These are phyloP conservation scores for Neurospora africana DNA, from an alignment of 495 filamentous ascomycete genomes.

Conservation along the genomic window DNA sequence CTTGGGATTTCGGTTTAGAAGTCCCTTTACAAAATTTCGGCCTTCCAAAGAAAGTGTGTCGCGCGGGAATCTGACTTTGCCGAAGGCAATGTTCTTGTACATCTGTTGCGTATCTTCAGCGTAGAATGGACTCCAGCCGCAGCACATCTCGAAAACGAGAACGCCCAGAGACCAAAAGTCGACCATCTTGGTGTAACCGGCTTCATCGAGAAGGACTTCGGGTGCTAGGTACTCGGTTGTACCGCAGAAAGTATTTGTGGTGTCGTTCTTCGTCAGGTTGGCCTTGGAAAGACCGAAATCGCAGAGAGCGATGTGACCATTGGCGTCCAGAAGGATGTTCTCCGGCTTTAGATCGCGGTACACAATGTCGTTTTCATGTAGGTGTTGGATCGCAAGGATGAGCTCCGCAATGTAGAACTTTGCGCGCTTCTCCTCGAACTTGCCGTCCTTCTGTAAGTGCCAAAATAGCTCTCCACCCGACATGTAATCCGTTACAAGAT, in stretches of 20 bases:
- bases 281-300: conserved; percentile 98
- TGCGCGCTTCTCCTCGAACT: conserved; percentile 86
- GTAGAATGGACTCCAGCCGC: conserved; percentile 98
- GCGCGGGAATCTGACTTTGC: conserved; percentile 91
- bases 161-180: conserved; percentile 99
- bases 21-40: conserved; percentile 92
- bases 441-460: conserved; percentile 95
- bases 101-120: conserved; percentile 99
- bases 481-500: conserved; percentile 99
- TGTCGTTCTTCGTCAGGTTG: conserved; percentile 89
- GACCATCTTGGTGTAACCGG: conserved; percentile 99
- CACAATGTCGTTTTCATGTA: conserved; percentile 94
- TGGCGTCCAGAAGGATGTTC: conserved; percentile 86
- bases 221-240: conserved; percentile 97
- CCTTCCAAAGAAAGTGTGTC: conserved; percentile 91
- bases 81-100: conserved; percentile 99
- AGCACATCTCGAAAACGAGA: conserved; percentile 98
- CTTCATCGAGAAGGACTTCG: conserved; percentile 88
- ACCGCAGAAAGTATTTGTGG: conserved; percentile 97
- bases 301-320: conserved; percentile 89
- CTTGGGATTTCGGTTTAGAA: conserved; percentile 93
- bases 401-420: conserved; percentile 99
- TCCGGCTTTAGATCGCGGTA: conserved; percentile 97
- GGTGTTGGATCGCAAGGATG: conserved; percentile 87
- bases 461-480: conserved; percentile 97